These are phyloP conservation scores for Candida silvatica DNA, from an alignment of 805 yeast genomes.

Conservation along the genomic window DNA sequence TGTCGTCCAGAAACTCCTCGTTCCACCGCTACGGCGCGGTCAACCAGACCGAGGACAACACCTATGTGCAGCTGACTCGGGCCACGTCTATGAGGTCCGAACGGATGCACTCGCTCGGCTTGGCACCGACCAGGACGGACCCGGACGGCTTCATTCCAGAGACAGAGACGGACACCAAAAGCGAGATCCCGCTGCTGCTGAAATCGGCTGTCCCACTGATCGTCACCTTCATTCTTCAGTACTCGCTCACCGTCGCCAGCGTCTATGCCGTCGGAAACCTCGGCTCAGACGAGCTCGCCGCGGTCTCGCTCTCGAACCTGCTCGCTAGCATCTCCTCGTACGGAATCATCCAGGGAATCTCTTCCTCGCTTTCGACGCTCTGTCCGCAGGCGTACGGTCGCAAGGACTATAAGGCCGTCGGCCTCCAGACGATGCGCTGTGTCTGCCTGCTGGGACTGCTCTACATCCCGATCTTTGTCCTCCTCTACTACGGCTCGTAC, in stretches of 20 bases:
- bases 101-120: slow-evolving; percentile 6
- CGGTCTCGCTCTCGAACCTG: slow-evolving; percentile 50
- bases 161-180: slow-evolving; percentile 29
- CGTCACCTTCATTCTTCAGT: slow-evolving; percentile 44
- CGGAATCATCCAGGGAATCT: slow-evolving; percentile 48
- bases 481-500: slow-evolving; percentile 31
- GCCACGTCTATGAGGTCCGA: slow-evolving; percentile 16
- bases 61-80: slow-evolving; percentile 14
- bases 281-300: slow-evolving; percentile 51
- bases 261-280: slow-evolving; percentile 51
- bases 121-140: slow-evolving; percentile 13
- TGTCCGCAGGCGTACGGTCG: slow-evolving; percentile 59
- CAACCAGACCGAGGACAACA: slow-evolving; percentile 2
- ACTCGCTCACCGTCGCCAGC: slow-evolving; percentile 43
- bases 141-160: slow-evolving; percentile 24
- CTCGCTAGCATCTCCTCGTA: slow-evolving; percentile 48
- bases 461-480: slow-evolving; percentile 30
- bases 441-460: slow-evolving; percentile 33
- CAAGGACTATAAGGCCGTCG: slow-evolving; percentile 39
- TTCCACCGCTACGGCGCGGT: neutral
- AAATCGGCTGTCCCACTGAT: slow-evolving; percentile 42
- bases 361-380: slow-evolving; percentile 48
- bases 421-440: slow-evolving; percentile 42
- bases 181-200: slow-evolving; percentile 31
- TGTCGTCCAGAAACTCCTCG: neutral